Base-by-base conservation (phyloP, 139 green algal genomes). In the Chlamydomonas eustigma region DNA sequence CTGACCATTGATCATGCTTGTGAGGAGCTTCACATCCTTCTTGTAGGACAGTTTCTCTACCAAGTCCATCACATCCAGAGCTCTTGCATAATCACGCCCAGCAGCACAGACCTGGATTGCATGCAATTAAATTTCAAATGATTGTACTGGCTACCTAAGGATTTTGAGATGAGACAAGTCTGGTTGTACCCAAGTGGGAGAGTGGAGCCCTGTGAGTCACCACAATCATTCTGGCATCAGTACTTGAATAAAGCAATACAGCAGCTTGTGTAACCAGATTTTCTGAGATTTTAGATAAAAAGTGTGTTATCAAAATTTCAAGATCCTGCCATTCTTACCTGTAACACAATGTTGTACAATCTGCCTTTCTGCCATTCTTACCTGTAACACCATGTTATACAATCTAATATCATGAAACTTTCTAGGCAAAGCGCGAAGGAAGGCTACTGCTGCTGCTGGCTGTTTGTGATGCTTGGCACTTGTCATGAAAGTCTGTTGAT, bases 1-100 rank as follows among this genome's bases (percentile, higher is more conserved):
- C 78, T 34, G 75, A 86, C 81, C 81, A 25, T 83, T 83, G 36
- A 86, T 86, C 37, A 81, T 51, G 0, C 72, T 76, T 4, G 81
- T 86, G 12, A 83, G 37, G 33, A 79, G 31, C 25, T 65, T 69
- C 2, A 38, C 37, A 36, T 82, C 80, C 18, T 71, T 69, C 2
- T 52, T 39, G 31, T 67, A 6, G 1, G 32, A 25, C 6, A 34
- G 1, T 39, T 75, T 73, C 2, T 72, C 34, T 2, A 68, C 76
- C 33, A 82, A 32, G 37, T 85, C 76, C 37, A 85, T 3, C 33
- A 80, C 24, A 6, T 72, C 65, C 28, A 44, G 65, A 5, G 65
- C 65, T 12, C 52, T 50, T 5, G 32, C 34, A 44, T 22, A 50
- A 34, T 72, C 65, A 6, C 65, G 65, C 22, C 28, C 28, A 39